phyloP scores from a whole-genome alignment of 306 rosid genomes.

The Cucumis sativus region Cucumber_9930_V3 NC_026657.2:8069501-8070000 shows the following conservation, averaged over 20 bases:
- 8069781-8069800: constrained; percentile 24
- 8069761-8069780: constrained; percentile 22
- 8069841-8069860: constrained; percentile 29
- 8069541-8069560: constrained; percentile 20
- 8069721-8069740: constrained; percentile 17
- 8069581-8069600: constrained; percentile 28
- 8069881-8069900: constrained; percentile 35
- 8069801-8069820: constrained; percentile 11
- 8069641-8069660: constrained; percentile 37
- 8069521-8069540: constrained; percentile 18
- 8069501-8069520: constrained; percentile 12
- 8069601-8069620: constrained; percentile 17
- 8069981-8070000: constrained; percentile 33
- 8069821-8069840: constrained; percentile 36
- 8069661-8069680: constrained; percentile 52
- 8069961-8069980: constrained; percentile 49
- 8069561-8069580: constrained; percentile 14
- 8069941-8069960: constrained; percentile 28
- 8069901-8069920: constrained; percentile 41
- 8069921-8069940: constrained; percentile 31
- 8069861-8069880: constrained; percentile 21
- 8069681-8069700: constrained; percentile 45
- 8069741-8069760: constrained; percentile 19
- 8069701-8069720: constrained; percentile 12
- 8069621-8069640: constrained; percentile 23